Conservation (phyloP, 2,329 filamentous ascomycete species). For the Aspergillus sp. region DNA sequence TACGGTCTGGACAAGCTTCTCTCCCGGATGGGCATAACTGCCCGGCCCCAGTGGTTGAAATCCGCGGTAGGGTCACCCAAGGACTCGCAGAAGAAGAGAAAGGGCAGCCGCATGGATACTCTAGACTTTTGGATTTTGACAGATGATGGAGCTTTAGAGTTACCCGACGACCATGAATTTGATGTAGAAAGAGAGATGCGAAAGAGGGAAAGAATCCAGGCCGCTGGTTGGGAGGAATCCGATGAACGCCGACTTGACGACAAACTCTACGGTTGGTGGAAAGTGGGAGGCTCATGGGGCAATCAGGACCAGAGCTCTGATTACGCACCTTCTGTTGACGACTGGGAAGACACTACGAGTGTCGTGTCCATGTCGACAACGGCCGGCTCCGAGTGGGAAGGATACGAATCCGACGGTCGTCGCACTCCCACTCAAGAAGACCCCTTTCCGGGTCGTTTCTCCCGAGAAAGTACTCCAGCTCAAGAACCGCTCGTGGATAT, state of each 20-base stretch:
- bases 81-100: slow-evolving; percentile 16
- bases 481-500: slow-evolving; percentile 66
- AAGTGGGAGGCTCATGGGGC: slow-evolving; percentile 80
- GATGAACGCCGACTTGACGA: slow-evolving; percentile 70
- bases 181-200: slow-evolving; percentile 83
- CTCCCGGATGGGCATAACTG: slow-evolving; percentile 60
- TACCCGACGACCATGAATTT: slow-evolving; percentile 64
- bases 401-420: slow-evolving; percentile 48
- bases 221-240: slow-evolving; percentile 43
- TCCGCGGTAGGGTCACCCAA: slow-evolving; percentile 35
- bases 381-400: slow-evolving; percentile 53
- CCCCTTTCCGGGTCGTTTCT: slow-evolving; percentile 55
- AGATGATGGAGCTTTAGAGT: slow-evolving; percentile 55
- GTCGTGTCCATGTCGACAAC: slow-evolving; percentile 68
- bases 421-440: slow-evolving; percentile 74
- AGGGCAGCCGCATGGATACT: slow-evolving; percentile 25
- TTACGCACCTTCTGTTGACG: slow-evolving; percentile 61
- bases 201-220: slow-evolving; percentile 55
- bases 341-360: slow-evolving; percentile 76
- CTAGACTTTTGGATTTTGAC: slow-evolving; percentile 58
- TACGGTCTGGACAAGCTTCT: slow-evolving; percentile 58
- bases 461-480: slow-evolving; percentile 53
- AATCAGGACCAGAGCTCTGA: slow-evolving; percentile 78
- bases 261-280: slow-evolving; percentile 82
- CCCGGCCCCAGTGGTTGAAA: slow-evolving; percentile 65